Evolutionary conservation across 2,329 filamentous ascomycete species (phyloP).

Genomic region (Ceratocystis diversiconidia): DNA sequence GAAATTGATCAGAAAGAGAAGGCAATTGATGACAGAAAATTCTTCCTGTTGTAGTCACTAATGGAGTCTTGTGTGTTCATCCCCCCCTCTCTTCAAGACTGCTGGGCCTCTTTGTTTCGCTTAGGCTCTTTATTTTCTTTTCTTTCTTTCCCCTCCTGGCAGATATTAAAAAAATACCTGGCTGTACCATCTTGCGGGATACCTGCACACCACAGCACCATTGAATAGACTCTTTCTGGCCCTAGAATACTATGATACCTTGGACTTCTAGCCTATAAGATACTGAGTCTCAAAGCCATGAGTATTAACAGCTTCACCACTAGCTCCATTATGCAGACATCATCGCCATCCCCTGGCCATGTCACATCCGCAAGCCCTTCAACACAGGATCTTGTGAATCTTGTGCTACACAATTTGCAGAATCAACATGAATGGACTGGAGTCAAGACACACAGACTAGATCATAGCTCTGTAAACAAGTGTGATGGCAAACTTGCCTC

Average conservation of each 20-base stretch:
- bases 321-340: constrained; percentile 3
- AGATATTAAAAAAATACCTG: too few species aligned
- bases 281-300: neutral
- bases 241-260: neutral
- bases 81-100: too few species aligned
- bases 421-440: constrained; percentile 63
- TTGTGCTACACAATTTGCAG: constrained; percentile 56
- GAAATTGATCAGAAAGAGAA: too few species aligned
- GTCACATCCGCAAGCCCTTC: constrained; percentile 11
- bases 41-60: too few species aligned
- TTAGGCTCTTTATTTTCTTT: neutral
- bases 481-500: constrained; percentile 8
- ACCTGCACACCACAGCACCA: too few species aligned
- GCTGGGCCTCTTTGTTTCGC: neutral
- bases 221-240: too few species aligned
- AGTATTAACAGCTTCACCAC: neutral
- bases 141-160: neutral
- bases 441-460: constrained; percentile 39
- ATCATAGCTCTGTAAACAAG: constrained; percentile 7
- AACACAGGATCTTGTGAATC: constrained; percentile 22
- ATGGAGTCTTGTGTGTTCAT: too few species aligned
- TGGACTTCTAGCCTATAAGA: neutral
- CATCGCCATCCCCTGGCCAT: neutral
- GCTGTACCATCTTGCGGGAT: too few species aligned
- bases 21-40: too few species aligned